Evolutionary conservation across 2,329 filamentous ascomycete species (phyloP), one percentile per base, ranked within the genome.

Genomic region (Tolypocladium tropicale): DNA sequence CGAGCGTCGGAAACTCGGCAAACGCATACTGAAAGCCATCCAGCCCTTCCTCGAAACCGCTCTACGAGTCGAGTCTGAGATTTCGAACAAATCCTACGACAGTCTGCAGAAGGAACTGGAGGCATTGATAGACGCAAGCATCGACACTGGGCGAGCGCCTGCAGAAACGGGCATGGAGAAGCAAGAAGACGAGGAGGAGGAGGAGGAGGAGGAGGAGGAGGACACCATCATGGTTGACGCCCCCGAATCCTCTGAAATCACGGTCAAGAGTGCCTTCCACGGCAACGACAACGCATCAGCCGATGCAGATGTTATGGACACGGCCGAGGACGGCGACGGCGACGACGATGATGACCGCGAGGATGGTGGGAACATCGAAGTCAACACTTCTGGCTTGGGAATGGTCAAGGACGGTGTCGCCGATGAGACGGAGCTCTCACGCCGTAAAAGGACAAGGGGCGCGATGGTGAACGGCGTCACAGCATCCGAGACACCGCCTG

Each of bases 11-110:
- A 88, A 87, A 63, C 76, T 95, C n/a, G 90, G 89, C 28, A 96
- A 95, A 71, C 84, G 91, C 30, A 95, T 96, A 59, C 80, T 95
- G 61, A 95, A 90, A 68, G 83, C 85, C 1, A 80, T 95, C 34
- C 89, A 95, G 68, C 84, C 88, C 16, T 79, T 84, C 49, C 76
- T 96, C 3, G 88, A 96, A 68, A 79, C 82, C 55, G 90, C 90
- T 0, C 73, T 91, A 51, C 81, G 80, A 54, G 89, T 89, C 55
- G 93, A 97, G 69, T 85, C 89, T n/a, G 89, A 94, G 58, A 78
- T 95, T 46, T 85, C 80, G 53, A 81, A 85, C 54, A 86, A 85
- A 63, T 78, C 88, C 1, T 82, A 84, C 50, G 87, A 91, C 54
- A 79, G 79, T 52, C 79, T 92, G 55, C 75, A 89, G 41, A 83